A percentile compares a stretch with the other conserved stretches of the same genome.
These are phyloP conservation scores for Drechslerella dactyloides DNA, from an alignment of 2,329 filamentous ascomycete species.

Conservation along the genomic window DNA sequence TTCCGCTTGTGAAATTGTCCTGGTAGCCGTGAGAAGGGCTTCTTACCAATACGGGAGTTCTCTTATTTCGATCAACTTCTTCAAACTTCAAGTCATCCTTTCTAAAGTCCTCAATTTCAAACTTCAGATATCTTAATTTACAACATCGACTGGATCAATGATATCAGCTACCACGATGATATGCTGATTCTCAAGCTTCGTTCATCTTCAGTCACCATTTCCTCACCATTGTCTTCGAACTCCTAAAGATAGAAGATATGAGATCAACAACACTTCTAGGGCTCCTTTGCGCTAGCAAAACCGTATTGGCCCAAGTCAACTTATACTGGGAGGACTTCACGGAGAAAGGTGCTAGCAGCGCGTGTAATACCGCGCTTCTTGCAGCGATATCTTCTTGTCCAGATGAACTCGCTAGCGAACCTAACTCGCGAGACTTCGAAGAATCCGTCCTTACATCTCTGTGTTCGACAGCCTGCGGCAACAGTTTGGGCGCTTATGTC, in stretches of 20 bases:
- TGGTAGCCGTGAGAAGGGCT: slow-evolving; percentile 7
- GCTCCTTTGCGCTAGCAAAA: slow-evolving; percentile 32
- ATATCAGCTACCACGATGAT: slow-evolving; percentile 23
- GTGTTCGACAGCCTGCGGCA: slow-evolving; percentile 29
- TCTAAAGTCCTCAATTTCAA: slow-evolving; percentile 11
- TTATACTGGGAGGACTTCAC: slow-evolving; percentile 35
- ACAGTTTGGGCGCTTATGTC: slow-evolving; percentile 30
- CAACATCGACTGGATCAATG: slow-evolving; percentile 12
- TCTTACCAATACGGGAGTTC: slow-evolving; percentile 8
- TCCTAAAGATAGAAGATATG: slow-evolving; percentile 23
- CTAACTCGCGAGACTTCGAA: slow-evolving; percentile 28
- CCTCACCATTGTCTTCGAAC: slow-evolving; percentile 21
- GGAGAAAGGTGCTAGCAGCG: slow-evolving; percentile 33
- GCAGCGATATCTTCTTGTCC: slow-evolving; percentile 36
- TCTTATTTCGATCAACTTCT: slow-evolving; percentile 24
- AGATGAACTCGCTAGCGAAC: slow-evolving; percentile 35
- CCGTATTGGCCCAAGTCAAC: slow-evolving; percentile 29
- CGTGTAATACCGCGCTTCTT: slow-evolving; percentile 37
- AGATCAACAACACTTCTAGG: slow-evolving; percentile 27
- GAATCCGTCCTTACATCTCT: slow-evolving; percentile 27
- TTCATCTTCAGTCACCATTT: slow-evolving; percentile 10
- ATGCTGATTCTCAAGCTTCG: slow-evolving; percentile 15
- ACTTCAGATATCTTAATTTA: slow-evolving; percentile 14
- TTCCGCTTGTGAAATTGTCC: slow-evolving; percentile 10
- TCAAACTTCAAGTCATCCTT: slow-evolving; percentile 3